phyloP scores from a whole-genome alignment of 148 eudicot species.

The Rhododendron ovatum region DNA sequence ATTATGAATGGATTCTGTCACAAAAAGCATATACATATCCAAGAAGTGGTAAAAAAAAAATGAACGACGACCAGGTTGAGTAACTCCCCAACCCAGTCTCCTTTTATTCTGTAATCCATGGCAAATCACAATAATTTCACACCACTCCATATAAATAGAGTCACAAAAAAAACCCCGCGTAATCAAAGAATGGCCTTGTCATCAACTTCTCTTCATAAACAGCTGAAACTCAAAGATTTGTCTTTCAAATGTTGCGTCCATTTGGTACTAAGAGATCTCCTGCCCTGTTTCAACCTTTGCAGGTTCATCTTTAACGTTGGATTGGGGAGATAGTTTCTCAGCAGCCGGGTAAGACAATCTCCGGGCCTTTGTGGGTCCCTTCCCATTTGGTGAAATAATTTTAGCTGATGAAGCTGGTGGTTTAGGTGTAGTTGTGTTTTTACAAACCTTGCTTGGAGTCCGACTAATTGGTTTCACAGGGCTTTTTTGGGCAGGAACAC shows the following conservation, averaged over 20 bases:
- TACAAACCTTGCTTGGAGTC: conserved; percentile 31
- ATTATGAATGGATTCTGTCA: background rate
- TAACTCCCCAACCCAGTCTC: background rate
- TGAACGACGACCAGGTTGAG: background rate
- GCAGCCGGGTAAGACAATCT: conserved; percentile 59
- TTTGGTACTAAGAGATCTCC: background rate
- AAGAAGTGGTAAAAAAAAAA: background rate
- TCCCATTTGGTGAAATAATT: conserved; percentile 41
- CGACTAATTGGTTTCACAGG: conserved; percentile 37
- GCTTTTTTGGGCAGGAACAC: conserved; percentile 35
- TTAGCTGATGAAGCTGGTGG: conserved; percentile 44
- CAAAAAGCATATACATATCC: conserved; percentile 8
- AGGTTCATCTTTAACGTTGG: conserved; percentile 24
- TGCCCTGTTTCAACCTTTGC: conserved; percentile 17
- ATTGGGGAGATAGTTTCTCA: conserved; percentile 31
- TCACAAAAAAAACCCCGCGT: background rate
- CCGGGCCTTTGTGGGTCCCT: conserved; percentile 36
- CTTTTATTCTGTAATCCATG: conserved; percentile 16
- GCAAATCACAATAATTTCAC: conserved; percentile 1
- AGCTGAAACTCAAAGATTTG: background rate
- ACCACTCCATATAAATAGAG: conserved; percentile 7
- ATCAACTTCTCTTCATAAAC: background rate
- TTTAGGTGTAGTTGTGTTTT: conserved; percentile 23
- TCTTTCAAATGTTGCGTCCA: background rate
- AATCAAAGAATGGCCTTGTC: background rate